phyloP scores from a whole-genome alignment of 345 rosid genomes.

The Lumnitzera littorea region DNA sequence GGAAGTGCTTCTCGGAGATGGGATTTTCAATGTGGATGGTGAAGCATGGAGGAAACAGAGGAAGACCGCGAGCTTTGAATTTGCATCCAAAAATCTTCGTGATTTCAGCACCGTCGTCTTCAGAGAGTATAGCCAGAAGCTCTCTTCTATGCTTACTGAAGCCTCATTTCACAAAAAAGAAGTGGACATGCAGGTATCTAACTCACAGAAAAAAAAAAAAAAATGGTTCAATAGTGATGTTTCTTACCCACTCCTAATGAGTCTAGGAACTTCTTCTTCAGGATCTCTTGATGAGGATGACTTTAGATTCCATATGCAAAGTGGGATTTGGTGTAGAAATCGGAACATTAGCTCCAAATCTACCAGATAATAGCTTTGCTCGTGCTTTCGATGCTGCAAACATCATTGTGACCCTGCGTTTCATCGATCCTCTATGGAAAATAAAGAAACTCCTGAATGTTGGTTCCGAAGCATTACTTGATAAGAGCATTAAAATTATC shows the following conservation, averaged over 20 bases:
- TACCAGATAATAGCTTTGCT: slow-evolving; percentile 73
- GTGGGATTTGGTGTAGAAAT: slow-evolving; percentile 95
- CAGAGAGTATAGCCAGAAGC: slow-evolving; percentile 78
- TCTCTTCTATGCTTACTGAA: slow-evolving; percentile 48
- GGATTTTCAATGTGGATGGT: slow-evolving; percentile 87
- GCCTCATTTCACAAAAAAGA: slow-evolving; percentile 42
- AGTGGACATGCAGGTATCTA: slow-evolving; percentile 78
- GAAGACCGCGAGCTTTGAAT: slow-evolving; percentile 92
- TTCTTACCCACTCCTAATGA: not conserved
- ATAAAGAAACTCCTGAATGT: slow-evolving; percentile 59
- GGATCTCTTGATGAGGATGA: slow-evolving; percentile 92
- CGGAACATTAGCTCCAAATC: slow-evolving; percentile 63
- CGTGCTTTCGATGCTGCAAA: slow-evolving; percentile 83
- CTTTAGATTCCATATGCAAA: slow-evolving; percentile 86
- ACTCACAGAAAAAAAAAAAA: not conserved
- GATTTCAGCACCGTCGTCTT: slow-evolving; percentile 86
- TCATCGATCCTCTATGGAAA: slow-evolving; percentile 85
- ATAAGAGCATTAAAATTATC: slow-evolving; percentile 57
- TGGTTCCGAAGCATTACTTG: slow-evolving; percentile 87
- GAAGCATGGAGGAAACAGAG: slow-evolving; percentile 89
- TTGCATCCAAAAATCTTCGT: slow-evolving; percentile 89
- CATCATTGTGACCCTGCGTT: slow-evolving; percentile 75
- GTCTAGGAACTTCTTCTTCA: slow-evolving; percentile 8
- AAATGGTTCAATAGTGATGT: not conserved
- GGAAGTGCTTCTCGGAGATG: slow-evolving; percentile 90